phyloP scores from a whole-genome alignment of 1,139 yeast species.

The Geotrichum phurueaensis region DNA sequence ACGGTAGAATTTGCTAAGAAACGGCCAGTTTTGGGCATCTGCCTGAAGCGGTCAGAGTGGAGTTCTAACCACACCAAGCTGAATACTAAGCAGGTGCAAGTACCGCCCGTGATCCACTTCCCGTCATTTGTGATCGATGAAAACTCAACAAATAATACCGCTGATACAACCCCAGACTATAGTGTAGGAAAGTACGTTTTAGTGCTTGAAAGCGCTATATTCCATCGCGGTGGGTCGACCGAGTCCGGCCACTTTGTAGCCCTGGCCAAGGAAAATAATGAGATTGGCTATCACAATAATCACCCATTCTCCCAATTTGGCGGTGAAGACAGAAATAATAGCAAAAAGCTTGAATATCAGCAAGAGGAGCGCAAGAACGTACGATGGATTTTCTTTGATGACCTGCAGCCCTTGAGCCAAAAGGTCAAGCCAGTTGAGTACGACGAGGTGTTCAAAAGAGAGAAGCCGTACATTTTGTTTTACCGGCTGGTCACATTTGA shows the following conservation, averaged over 20 bases:
- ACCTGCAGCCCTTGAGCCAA: constrained; percentile 43
- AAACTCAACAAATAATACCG: constrained; percentile 33
- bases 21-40: constrained; percentile 68
- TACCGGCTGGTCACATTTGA: constrained; percentile 49
- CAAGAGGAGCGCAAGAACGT: constrained; percentile 21
- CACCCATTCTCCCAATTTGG: background rate
- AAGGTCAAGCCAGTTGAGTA: constrained; percentile 50
- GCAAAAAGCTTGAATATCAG: constrained; percentile 3
- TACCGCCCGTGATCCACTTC: constrained; percentile 62
- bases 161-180: constrained; percentile 11
- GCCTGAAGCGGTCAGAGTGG: constrained; percentile 61
- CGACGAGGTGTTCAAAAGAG: constrained; percentile 52
- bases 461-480: constrained; percentile 68
- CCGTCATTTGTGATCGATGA: constrained; percentile 77
- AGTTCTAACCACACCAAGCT: constrained; percentile 46
- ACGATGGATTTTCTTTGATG: constrained; percentile 66
- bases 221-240: constrained; percentile 63
- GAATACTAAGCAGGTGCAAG: constrained; percentile 51
- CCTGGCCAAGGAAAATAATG: constrained; percentile 41
- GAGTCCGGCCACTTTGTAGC: constrained; percentile 70
- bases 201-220: constrained; percentile 67
- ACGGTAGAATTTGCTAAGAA: constrained; percentile 41
- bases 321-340: constrained; percentile 14
- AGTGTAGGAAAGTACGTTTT: constrained; percentile 52
- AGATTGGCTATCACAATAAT: constrained; percentile 19